Conservation (phyloP, 1,139 yeast genomes). For the Hemisphaericaspora subhashii region DNA sequence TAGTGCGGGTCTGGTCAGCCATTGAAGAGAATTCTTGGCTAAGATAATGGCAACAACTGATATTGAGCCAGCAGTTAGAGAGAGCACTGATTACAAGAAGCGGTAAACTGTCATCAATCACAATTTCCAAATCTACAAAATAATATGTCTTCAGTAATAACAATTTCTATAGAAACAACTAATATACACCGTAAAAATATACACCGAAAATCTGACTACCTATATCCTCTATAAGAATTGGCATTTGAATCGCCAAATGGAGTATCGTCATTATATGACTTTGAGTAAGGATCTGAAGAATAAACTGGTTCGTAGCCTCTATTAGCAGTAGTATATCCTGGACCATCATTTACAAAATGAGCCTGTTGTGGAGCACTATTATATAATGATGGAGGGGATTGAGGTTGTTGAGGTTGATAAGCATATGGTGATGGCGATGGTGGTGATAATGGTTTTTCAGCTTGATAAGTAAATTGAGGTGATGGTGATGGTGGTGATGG, state of each 20-base stretch:
- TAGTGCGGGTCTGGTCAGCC: too few relatives aligned
- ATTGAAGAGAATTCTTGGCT: too few relatives aligned
- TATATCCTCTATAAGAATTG: neutral
- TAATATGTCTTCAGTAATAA: too few relatives aligned
- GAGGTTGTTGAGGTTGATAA: neutral
- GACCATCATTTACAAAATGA: conserved; percentile 9
- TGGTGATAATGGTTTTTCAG: conserved; percentile 11
- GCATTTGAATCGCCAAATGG: neutral
- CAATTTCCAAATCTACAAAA: too few relatives aligned
- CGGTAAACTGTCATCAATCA: too few relatives aligned
- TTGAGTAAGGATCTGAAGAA: conserved; percentile 4
- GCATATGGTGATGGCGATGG: neutral
- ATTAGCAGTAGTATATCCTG: conserved; percentile 7
- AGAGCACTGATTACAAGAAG: too few relatives aligned
- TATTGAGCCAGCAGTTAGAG: too few relatives aligned
- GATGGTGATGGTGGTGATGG: conserved; percentile 4
- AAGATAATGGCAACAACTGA: too few relatives aligned
- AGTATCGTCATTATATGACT: neutral
- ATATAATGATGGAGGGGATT: neutral
- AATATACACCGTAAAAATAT: neutral
- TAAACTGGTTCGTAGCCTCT: conserved; percentile 16
- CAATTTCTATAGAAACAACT: neutral
- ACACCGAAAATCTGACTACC: neutral
- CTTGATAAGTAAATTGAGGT: conserved; percentile 13
- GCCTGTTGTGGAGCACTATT: conserved; percentile 10